Percentiles rank a stretch among this genome's conserved stretches.
phyloP scores from a whole-genome alignment of 768 basidiomycete species.

The Tylopilus plumbeoviolaceoides region DNA sequence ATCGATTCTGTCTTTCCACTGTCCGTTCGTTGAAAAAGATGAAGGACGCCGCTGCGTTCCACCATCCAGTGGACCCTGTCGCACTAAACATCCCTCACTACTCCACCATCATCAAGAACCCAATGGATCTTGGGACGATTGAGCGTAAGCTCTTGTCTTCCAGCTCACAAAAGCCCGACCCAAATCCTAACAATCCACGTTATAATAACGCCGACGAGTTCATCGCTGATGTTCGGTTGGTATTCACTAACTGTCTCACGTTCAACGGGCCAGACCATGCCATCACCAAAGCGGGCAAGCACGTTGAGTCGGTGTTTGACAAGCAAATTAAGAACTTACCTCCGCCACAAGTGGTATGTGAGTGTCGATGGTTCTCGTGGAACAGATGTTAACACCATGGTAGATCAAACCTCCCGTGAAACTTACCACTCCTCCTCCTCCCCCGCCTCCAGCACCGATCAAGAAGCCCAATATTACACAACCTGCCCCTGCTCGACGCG shows the following conservation, averaged over 20 bases:
- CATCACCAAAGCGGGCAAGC: conserved; percentile 74
- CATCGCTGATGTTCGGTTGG: conserved; percentile 75
- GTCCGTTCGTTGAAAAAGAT: conserved; percentile 81
- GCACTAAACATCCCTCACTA: conserved; percentile 87
- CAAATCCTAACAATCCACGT: conserved; percentile 65
- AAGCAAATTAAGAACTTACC: conserved; percentile 86
- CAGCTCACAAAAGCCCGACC: conserved; percentile 73
- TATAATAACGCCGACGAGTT: conserved; percentile 80
- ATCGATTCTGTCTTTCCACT: conserved; percentile 73
- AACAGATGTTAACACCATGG: conserved; percentile 12
- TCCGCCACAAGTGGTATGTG: conserved; percentile 64
- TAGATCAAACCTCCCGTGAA: conserved; percentile 46
- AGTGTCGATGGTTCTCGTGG: conserved; percentile 17
- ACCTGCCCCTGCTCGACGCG: conserved; percentile 52
- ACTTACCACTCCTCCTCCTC: conserved; percentile 30
- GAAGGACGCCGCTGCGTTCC: conserved; percentile 80
- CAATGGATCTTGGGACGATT: conserved; percentile 93
- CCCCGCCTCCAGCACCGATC: conserved; percentile 36
- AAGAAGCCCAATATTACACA: conserved; percentile 32
- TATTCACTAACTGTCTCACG: conserved; percentile 82
- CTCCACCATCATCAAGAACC: conserved; percentile 75
- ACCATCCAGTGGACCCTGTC: conserved; percentile 84
- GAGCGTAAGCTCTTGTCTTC: conserved; percentile 83
- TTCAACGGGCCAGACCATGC: conserved; percentile 94
- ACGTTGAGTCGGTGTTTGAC: conserved; percentile 81